Conservation (phyloP, 2,329 filamentous ascomycete genomes). For the Aspergillus hiratsukae region DNA sequence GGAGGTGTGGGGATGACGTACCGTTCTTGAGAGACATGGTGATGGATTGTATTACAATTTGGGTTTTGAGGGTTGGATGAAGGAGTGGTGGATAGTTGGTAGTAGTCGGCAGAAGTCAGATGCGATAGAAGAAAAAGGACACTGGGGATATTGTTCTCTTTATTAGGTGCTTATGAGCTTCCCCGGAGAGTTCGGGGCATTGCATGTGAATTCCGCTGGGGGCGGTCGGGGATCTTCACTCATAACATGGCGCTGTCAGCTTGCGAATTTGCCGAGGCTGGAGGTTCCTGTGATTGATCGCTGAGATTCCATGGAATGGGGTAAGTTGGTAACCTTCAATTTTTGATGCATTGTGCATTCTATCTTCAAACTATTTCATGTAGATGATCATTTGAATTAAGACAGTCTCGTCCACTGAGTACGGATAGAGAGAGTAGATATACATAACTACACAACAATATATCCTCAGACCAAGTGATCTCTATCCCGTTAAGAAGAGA, state of each 20-base stretch:
- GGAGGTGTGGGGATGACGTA: conserved; percentile 37
- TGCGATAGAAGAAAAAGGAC: background rate
- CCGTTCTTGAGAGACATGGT: conserved; percentile 71
- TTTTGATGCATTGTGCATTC: background rate
- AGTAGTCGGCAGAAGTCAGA: conserved; percentile 1
- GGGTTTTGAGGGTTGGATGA: background rate
- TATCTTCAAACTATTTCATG: background rate
- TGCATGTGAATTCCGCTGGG: conserved; percentile 15
- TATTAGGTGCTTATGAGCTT: conserved; percentile 10
- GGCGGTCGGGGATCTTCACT: conserved; percentile 1
- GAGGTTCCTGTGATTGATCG: conserved; percentile 2
- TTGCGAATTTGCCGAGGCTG: conserved; percentile 13
- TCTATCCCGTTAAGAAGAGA: background rate
- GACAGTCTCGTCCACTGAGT: background rate
- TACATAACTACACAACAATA: background rate
- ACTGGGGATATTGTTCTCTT: conserved; percentile 5
- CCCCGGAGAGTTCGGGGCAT: conserved; percentile 19
- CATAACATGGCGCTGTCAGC: background rate
- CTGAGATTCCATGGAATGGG: background rate
- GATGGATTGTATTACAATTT: conserved; percentile 12
- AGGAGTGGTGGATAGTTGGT: background rate
- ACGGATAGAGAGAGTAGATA: background rate
- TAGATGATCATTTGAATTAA: background rate
- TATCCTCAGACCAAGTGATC: background rate
- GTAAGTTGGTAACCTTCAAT: background rate